Evolutionary conservation across 371 early-diverging fungal species (phyloP), one percentile per base, ranked within the genome.

Genomic region (Rhizopus arrhizus): DNA sequence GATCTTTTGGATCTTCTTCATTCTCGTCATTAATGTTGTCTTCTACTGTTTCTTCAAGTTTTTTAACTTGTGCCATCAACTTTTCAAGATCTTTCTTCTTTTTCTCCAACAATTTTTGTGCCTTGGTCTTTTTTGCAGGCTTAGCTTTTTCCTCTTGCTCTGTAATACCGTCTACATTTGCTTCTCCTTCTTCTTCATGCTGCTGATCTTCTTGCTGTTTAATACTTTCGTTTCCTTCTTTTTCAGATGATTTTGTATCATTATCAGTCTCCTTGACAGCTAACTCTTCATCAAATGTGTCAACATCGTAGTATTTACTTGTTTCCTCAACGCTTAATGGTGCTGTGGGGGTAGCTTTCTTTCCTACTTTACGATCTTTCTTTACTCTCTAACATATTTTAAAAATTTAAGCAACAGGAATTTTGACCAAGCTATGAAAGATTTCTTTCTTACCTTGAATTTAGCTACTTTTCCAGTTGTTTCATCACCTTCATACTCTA

Each of bases 401-500:
- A 29, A 12, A 34, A 34, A 13, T 29, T 28, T 7, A 3, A 38
- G 28, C 22, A 22, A 22, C 22, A 22, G 22, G 22, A 2, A 22
- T 22, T 22, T 22, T 2, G 22, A 22, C 22, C 22, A 22, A 22
- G 11, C 16, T 40, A 16, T 36, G 12, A 16, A 3, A 22, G 22
- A 22, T 22, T 42, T 16, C 11, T 4, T 40, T 38, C 64, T 60
- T 68, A 91, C 92, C 83, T 90, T 89, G 65, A 91, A 90, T 56
- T 79, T 81, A 31, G 88, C 80, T 0, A 85, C 82, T 66, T 80
- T 84, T 40, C 91, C 92, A 5, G 83, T 81, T 0, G 64, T 68
- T 10, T 78, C 81, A 36, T 84, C 84, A 4, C 84, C 85, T 54
- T 87, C 85, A 70, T 84, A 89, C 33, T 85, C 85, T 16, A 94